Conservation (phyloP, 805 yeast genomes). For the Hanseniaspora occidentalis region DNA sequence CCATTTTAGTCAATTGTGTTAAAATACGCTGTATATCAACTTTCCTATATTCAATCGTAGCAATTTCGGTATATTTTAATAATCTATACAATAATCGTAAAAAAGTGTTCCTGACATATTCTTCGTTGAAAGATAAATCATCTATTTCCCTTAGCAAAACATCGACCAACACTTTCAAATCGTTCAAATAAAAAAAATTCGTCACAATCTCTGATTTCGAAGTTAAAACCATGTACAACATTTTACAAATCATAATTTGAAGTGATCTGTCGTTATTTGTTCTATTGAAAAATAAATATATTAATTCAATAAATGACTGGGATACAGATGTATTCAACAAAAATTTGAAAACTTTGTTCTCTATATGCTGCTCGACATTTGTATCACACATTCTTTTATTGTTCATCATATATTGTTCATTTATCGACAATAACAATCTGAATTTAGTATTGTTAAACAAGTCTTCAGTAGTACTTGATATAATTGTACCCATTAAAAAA, state of each 20-base stretch:
- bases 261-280: slow-evolving; percentile 51
- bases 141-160: slow-evolving; percentile 70
- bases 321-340: slow-evolving; percentile 33
- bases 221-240: slow-evolving; percentile 63
- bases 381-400: slow-evolving; percentile 17
- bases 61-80: slow-evolving; percentile 50
- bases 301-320: slow-evolving; percentile 49
- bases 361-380: slow-evolving; percentile 12
- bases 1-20: slow-evolving; percentile 28
- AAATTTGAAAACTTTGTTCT: slow-evolving; percentile 44
- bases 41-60: slow-evolving; percentile 43
- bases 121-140: slow-evolving; percentile 51
- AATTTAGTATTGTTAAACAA: slow-evolving; percentile 55
- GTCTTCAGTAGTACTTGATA: slow-evolving; percentile 36
- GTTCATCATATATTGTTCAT: slow-evolving; percentile 78
- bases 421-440: slow-evolving; percentile 58
- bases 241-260: slow-evolving; percentile 68
- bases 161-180: slow-evolving; percentile 71
- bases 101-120: slow-evolving; percentile 52
- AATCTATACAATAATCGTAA: slow-evolving; percentile 65
- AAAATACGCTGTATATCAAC: slow-evolving; percentile 41
- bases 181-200: slow-evolving; percentile 69
- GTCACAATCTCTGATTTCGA: slow-evolving; percentile 38
- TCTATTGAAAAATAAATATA: slow-evolving; percentile 68
- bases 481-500: slow-evolving; percentile 34